These are phyloP conservation scores for Hsuehochloa calcarea DNA, from an alignment of 176 grass and related monocot genomes.

Conservation along the genomic window DNA sequence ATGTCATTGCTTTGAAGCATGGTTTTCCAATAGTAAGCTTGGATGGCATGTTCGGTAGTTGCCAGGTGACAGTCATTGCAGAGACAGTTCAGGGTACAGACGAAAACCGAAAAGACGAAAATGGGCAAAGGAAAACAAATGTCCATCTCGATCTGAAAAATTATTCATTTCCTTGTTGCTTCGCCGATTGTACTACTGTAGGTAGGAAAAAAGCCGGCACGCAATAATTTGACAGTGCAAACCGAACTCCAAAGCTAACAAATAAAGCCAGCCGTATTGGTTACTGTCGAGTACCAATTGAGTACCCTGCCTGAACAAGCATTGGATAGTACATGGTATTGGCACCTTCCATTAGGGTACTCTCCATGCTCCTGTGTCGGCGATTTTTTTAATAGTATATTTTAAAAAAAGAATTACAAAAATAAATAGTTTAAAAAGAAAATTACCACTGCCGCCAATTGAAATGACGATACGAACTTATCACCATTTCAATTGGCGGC, in stretches of 20 bases:
- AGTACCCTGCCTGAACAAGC: not conserved
- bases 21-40: not conserved
- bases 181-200: not conserved
- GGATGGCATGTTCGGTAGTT: conserved; percentile 7
- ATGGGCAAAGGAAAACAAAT: not conserved
- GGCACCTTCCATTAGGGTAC: not conserved
- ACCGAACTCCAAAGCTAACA: not conserved
- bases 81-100: not conserved
- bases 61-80: conserved; percentile 17
- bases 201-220: not conserved
- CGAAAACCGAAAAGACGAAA: not conserved
- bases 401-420: too few relatives aligned
- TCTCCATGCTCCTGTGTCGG: too few relatives aligned
- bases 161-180: not conserved
- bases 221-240: conserved; percentile 29
- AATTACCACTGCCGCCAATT: too few relatives aligned
- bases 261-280: conserved; percentile 24
- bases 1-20: conserved; percentile 43
- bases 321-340: not conserved
- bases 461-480: too few relatives aligned
- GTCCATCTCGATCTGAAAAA: not conserved
- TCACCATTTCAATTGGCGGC: too few relatives aligned
- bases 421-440: too few relatives aligned
- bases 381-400: too few relatives aligned
- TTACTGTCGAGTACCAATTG: not conserved